Base-by-base conservation (phyloP, 1,284 basidiomycete genomes). In the Somion occarium region DNA sequence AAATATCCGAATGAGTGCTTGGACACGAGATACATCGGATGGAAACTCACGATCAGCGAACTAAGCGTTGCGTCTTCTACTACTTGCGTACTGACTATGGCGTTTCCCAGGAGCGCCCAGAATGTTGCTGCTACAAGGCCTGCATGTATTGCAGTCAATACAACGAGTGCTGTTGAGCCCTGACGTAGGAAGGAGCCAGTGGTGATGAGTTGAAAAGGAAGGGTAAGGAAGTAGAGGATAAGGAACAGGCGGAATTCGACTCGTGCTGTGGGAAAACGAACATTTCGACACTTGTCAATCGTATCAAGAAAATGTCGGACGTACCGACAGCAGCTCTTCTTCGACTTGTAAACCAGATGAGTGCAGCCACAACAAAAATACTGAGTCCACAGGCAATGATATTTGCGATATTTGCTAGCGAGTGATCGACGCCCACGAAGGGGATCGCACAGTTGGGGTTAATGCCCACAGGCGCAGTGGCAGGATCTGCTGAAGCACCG, bases 61-160 rank as follows among this genome's bases (percentile, higher is more conserved):
- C 79, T 80, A 19, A 82, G 70, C 0, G 90, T 90, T 9, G 91
- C 91, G 61, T 94, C 92, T 59, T 91, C 88, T 46, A 90, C 83
- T 24, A 92, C 64, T 66, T 94, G 91, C 9, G 87, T 89, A 27
- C 88, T 85, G 22, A 95, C 79, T 49, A 93, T 67, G 3, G 76
- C 89, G 65, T 92, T 93, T 24, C 76, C 87, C 44, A 94, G 71
- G 47, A 94, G 72, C 2, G 81, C 61, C 88, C 88, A 92, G 61
- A 91, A 92, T 0, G 89, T 67, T 3, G 84, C 75, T 3, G 80
- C 83, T 26, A 92, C 79, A 19, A 84, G 57, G 3, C 83, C 85
- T 1, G 82, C 80, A 65, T 85, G 91, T 4, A 94, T 73, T 0
- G 88, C 83, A 0, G 90, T 90, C 51, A 94, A 60, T 15, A 81